Base-by-base conservation (phyloP, 352 stramenopile species). In the Peronospora belbahrii region DNA sequence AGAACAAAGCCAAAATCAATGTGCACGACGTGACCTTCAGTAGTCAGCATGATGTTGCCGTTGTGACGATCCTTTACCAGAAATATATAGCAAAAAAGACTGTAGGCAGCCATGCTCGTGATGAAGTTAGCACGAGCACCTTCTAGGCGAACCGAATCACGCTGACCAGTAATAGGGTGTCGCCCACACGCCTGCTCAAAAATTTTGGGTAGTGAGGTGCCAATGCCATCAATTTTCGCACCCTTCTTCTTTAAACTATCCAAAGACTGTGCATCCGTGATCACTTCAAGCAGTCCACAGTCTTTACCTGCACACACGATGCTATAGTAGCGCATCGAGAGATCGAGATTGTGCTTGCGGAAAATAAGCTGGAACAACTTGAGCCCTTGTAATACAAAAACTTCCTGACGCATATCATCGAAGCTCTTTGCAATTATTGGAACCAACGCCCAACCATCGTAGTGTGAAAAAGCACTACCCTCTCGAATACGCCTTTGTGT, bases 1-100 rank as follows among this genome's bases (percentile, higher is more conserved):
- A 99, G 83, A 22, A 97, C 87, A 62, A 99, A 99, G 14, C 96
- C 96, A 83, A 98, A 99, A 65, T 99, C 96, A 63, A 99, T 99
- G 71, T 98, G 94, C 39, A 99, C 84, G 14, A 99, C 62, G 59
- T 97, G 90, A 2, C 96, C 95, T 52, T 93, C 74, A 3, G 68
- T 94, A 57, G 97, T 88, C 22, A 99, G 80, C 73, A 99, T 95
- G 34, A 99, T 96, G 66, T 99, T 98, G 15, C 95, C 96, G 48
- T 99, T 99, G 78, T 99, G 96, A 9, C 94, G 78, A 62, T 99
- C 96, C 51, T 99, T 98, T 45, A 99, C 67, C 18, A 97, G 76
- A 25, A 99, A 83, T 0, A 99, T 72, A 55, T 98, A 99, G 24
- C 74, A 96, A 40, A 98, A 92, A 13, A 99, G 71, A 18, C 83